These are phyloP conservation scores for Protea cynaroides DNA, from an alignment of 164 flowering plant genomes.

Conservation along the genomic window DNA sequence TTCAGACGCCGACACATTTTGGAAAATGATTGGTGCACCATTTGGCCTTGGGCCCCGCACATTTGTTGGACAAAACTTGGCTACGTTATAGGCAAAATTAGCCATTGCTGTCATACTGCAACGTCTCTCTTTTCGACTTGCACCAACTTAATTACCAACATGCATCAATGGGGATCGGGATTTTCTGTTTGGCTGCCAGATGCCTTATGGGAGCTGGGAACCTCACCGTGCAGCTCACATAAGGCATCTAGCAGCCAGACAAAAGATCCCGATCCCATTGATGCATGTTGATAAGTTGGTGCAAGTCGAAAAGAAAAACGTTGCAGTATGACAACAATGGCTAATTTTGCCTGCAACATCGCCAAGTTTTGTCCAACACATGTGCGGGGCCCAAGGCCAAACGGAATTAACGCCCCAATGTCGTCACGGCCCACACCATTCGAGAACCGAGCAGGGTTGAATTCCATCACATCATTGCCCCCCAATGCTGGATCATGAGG, in stretches of 20 bases:
- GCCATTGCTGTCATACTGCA: conserved; percentile 60
- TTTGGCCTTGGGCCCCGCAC: conserved; percentile 83
- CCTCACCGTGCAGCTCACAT: too few relatives aligned
- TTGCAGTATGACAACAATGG: conserved; percentile 56
- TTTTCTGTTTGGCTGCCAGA: too few relatives aligned
- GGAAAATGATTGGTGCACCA: conserved; percentile 79
- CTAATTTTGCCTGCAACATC: conserved; percentile 63
- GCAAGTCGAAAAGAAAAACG: conserved; percentile 59
- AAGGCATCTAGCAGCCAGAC: too few relatives aligned
- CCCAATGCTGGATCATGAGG: conserved; percentile 82
- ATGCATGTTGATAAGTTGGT: conserved; percentile 75
- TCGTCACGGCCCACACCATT: conserved; percentile 79
- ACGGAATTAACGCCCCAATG: conserved; percentile 84
- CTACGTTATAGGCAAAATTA: conserved; percentile 68
- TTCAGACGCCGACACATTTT: conserved; percentile 11
- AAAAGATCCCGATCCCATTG: too few relatives aligned
- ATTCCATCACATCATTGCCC: conserved; percentile 78
- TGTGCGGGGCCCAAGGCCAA: conserved; percentile 77
- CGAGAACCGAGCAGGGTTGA: conserved; percentile 77
- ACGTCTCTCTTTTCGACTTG: conserved; percentile 54
- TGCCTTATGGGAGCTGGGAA: too few relatives aligned
- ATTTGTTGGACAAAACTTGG: conserved; percentile 87
- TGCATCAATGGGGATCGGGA: conserved; percentile 83
- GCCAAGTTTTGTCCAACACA: conserved; percentile 94
- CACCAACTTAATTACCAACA: conserved; percentile 72